Percentiles rank a stretch among this genome's conserved stretches.
Evolutionary conservation across 352 stramenopile species (phyloP).

Genomic region (Pythium insidiosum): DNA sequence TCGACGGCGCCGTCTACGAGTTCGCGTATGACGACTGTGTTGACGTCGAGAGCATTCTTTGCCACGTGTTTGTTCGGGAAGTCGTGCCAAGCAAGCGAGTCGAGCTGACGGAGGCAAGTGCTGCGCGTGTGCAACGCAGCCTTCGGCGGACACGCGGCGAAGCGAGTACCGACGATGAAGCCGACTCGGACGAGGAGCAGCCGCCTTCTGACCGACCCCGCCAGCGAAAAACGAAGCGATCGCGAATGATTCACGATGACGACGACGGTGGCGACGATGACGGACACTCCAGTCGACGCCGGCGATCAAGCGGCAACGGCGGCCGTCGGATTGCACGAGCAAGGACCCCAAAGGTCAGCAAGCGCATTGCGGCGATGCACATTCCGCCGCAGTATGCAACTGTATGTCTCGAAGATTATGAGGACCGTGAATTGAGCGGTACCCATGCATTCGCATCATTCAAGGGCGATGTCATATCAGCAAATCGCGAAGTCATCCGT

Average conservation of each 20-base stretch:
- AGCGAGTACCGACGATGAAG: constrained; percentile 13
- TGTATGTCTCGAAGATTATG: constrained; percentile 39
- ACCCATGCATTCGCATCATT: constrained; percentile 26
- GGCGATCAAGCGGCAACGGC: constrained; percentile 1
- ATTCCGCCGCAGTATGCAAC: constrained; percentile 42
- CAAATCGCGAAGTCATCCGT: constrained; percentile 56
- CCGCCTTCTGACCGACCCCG: constrained; percentile 25
- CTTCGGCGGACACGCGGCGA: constrained; percentile 24
- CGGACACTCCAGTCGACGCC: no score
- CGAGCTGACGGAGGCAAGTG: constrained; percentile 55
- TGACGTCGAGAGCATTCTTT: constrained; percentile 63
- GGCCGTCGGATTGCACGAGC: neutral
- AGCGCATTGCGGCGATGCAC: constrained; percentile 25
- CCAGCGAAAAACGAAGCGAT: constrained; percentile 4
- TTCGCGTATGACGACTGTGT: constrained; percentile 53
- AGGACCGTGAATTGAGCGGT: constrained; percentile 46
- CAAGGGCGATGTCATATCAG: constrained; percentile 38
- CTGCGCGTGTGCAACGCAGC: constrained; percentile 37
- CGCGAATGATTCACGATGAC: neutral
- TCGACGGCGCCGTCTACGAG: constrained; percentile 22
- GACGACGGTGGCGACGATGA: constrained; percentile 13
- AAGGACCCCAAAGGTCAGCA: constrained; percentile 34
- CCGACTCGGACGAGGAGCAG: constrained; percentile 35
- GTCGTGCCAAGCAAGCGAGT: constrained; percentile 20
- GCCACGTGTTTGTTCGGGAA: constrained; percentile 55